Conservation (phyloP, 768 basidiomycete species). For the Terana coerulea region DNA sequence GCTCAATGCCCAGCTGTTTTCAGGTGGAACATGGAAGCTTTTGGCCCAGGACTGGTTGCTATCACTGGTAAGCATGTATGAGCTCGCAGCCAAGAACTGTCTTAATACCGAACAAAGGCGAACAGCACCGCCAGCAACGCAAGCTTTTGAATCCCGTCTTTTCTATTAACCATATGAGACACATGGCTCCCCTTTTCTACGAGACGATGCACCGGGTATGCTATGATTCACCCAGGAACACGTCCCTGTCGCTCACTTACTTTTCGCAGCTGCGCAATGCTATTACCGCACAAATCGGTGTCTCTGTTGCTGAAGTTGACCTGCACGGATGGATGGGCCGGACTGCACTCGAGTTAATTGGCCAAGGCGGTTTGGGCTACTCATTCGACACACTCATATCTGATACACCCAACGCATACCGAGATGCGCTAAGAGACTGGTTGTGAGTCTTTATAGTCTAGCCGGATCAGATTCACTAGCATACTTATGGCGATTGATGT, state of each 20-base stretch:
- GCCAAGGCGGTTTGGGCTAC: conserved; percentile 13
- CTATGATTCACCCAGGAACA: not conserved
- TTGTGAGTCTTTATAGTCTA: not conserved
- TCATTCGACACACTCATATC: conserved; percentile 9
- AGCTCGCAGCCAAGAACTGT: not conserved
- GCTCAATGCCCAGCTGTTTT: too few species aligned
- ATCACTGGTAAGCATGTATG: conserved; percentile 4
- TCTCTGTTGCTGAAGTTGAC: conserved; percentile 7
- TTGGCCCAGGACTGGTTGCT: conserved; percentile 13
- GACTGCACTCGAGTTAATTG: conserved; percentile 14
- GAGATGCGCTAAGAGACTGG: conserved; percentile 3
- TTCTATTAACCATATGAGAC: conserved; percentile 24
- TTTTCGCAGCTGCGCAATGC: not conserved
- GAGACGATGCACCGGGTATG: conserved; percentile 15
- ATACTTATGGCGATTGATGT: not conserved
- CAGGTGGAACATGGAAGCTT: too few species aligned
- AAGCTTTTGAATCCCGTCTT: conserved; percentile 30
- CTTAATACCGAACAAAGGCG: conserved; percentile 14
- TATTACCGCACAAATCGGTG: not conserved
- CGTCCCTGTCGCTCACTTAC: too few species aligned
- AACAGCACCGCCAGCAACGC: conserved; percentile 25
- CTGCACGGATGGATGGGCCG: conserved; percentile 16
- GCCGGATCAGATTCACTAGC: not conserved
- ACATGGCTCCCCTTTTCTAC: conserved; percentile 23
- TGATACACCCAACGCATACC: not conserved